Evolutionary conservation across 805 yeast genomes (phyloP).

Genomic region (Ascoidea rubescens): DNA sequence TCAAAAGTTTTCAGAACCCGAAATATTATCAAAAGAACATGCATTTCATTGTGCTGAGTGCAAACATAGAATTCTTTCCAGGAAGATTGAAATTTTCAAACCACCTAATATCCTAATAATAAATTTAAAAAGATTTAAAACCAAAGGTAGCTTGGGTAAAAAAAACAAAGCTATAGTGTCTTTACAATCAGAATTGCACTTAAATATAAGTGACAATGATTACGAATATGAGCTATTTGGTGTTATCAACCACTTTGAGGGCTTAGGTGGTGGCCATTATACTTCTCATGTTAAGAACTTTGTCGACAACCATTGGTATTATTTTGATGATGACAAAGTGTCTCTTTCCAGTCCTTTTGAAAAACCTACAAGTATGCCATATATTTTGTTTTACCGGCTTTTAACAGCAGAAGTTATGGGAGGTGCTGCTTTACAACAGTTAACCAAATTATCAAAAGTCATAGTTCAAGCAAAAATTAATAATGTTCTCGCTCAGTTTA

Average conservation of each 20-base stretch:
- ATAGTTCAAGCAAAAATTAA: too few species aligned
- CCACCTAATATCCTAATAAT: slow-evolving; percentile 83
- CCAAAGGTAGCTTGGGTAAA: slow-evolving; percentile 73
- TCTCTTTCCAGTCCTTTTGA: slow-evolving; percentile 15
- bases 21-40: slow-evolving; percentile 76
- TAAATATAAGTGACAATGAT: slow-evolving; percentile 14
- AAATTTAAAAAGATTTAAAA: slow-evolving; percentile 83
- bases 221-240: slow-evolving; percentile 75
- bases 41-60: slow-evolving; percentile 91
- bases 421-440: too few species aligned
- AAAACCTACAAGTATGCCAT: too few species aligned
- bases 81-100: slow-evolving; percentile 85
- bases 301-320: slow-evolving; percentile 71
- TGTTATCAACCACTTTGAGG: slow-evolving; percentile 93
- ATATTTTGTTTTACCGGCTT: too few species aligned
- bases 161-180: slow-evolving; percentile 76
- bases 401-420: too few species aligned
- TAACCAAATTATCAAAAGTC: too few species aligned
- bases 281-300: slow-evolving; percentile 80
- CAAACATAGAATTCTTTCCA: slow-evolving; percentile 80
- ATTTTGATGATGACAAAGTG: slow-evolving; percentile 78
- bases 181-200: slow-evolving; percentile 46
- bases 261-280: slow-evolving; percentile 95
- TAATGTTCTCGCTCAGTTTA: too few species aligned
- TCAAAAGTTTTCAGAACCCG: slow-evolving; percentile 62